phyloP scores from a whole-genome alignment of 805 yeast species.

The Saccharomycopsis malanga region DNA sequence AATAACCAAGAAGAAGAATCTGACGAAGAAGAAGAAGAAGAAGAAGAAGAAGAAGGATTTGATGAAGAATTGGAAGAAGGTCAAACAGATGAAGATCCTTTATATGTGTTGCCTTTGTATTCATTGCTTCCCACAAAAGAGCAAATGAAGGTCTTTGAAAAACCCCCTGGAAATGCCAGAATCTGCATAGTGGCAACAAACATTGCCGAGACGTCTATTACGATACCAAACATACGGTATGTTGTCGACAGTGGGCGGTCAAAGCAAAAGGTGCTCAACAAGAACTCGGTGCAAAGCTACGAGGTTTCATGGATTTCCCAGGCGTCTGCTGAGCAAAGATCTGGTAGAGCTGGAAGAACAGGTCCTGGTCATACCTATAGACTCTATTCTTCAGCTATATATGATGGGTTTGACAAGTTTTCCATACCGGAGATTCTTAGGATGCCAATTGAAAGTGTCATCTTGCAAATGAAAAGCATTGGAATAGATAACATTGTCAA shows the following conservation, averaged over 20 bases:
- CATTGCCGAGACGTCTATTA: conserved; percentile 95
- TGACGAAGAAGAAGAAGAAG: conserved; percentile 35
- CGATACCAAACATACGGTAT: conserved; percentile 91
- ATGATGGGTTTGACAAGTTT: conserved; percentile 72
- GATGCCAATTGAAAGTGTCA: conserved; percentile 97
- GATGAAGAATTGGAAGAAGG: conserved; percentile 67
- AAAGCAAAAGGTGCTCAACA: conserved; percentile 76
- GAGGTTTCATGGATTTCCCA: conserved; percentile 89
- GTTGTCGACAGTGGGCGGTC: conserved; percentile 95
- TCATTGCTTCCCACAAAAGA: conserved; percentile 90
- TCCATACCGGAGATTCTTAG: conserved; percentile 84
- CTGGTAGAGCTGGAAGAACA: conserved; percentile 97
- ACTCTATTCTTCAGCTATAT: conserved; percentile 87
- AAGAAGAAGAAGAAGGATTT: conserved; percentile 50
- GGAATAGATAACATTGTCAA: conserved; percentile 85
- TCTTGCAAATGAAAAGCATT: conserved; percentile 92
- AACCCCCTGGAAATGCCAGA: conserved; percentile 80
- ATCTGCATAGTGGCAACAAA: conserved; percentile 93
- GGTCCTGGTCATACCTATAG: conserved; percentile 98
- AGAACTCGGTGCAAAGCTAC: conserved; percentile 87
- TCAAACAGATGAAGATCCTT: conserved; percentile 67
- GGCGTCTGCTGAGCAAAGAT: conserved; percentile 91
- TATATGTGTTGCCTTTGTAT: conserved; percentile 86
- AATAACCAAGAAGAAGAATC: conserved; percentile 30
- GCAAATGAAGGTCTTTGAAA: conserved; percentile 86